A percentile compares a stretch with the other conserved stretches of the same genome.
These are phyloP conservation scores for Fusarium subtropicale DNA, from an alignment of 2,329 filamentous ascomycete species.

Conservation along the genomic window DNA sequence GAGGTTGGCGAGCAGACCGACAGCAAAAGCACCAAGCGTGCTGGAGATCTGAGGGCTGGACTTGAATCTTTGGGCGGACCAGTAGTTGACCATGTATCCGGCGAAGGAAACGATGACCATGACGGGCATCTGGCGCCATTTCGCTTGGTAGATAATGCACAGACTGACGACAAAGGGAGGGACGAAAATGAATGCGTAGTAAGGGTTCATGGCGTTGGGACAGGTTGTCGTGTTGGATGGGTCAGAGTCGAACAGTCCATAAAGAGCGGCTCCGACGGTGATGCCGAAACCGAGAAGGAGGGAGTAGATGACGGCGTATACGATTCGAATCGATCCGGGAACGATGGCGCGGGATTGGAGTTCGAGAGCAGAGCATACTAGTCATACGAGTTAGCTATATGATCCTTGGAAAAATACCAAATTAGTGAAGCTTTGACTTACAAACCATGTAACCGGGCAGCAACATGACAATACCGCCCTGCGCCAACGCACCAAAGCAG, in stretches of 20 bases:
- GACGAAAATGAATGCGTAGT: conserved; percentile 76
- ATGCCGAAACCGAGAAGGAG: conserved; percentile 79
- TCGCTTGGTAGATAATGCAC: conserved; percentile 82
- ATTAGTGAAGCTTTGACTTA: conserved; percentile 46
- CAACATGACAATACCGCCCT: conserved; percentile 74
- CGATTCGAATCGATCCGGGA: conserved; percentile 77
- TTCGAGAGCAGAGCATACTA: conserved; percentile 65
- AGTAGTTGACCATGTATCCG: conserved; percentile 83
- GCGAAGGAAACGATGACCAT: conserved; percentile 80
- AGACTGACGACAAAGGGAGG: conserved; percentile 78
- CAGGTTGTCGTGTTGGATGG: conserved; percentile 62
- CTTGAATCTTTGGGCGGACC: conserved; percentile 72
- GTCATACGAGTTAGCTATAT: background rate
- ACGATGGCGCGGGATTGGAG: conserved; percentile 76
- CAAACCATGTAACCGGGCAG: conserved; percentile 73
- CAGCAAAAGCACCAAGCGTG: conserved; percentile 79
- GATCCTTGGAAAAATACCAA: background rate
- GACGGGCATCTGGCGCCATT: conserved; percentile 81
- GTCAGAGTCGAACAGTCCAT: conserved; percentile 68
- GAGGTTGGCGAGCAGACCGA: conserved; percentile 81
- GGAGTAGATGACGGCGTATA: conserved; percentile 80
- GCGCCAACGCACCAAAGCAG: conserved; percentile 74
- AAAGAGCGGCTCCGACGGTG: conserved; percentile 73
- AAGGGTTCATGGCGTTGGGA: conserved; percentile 56
- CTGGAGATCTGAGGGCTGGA: conserved; percentile 81